Base-by-base conservation (phyloP, 2,329 filamentous ascomycete species). In the Neocatenulostroma microsporum region DNA sequence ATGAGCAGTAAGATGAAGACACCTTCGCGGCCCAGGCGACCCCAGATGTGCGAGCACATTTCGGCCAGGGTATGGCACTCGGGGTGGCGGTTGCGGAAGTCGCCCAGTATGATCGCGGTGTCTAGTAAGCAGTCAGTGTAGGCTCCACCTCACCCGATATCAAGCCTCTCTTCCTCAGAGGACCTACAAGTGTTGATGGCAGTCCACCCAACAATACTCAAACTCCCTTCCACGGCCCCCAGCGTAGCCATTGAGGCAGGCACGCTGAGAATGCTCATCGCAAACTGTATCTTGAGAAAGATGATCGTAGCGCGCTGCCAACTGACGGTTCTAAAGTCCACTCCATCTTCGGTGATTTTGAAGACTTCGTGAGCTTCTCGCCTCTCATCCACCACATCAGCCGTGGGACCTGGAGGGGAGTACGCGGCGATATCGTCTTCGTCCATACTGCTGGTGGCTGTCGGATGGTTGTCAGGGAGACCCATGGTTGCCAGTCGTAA, bases 31-130 rank as follows among this genome's bases (percentile, higher is more conserved):
- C 71, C 49, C 41, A 69, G 56, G 2, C 52, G 49, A 0, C 73
- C 74, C 1, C 73, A 72, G 0, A 78, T 63, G 0, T 72, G 58
- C 18, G 69, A 55, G 2, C 69, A 72, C 72, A 79, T 78, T 40
- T 78, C 72, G 18, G 67, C 63, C 28, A 72, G 66, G 12, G 60
- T 63, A 45, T 74, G 70, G 41, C 69, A 72, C 14, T 64, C 62
- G 1, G 68, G 63, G 36, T 73, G 65, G 15, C 55, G 53, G 38
- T 67, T 64, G 13, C 68, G 60, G 44, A 72, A 73, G 32, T 71
- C 55, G 23, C 70, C 70, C 39, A 68, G 61, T 3, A 73, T 55
- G 25, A 69, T 56, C 7, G 62, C 61, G 21, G 64, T 63, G 50
- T 70, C 63, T 1, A 13, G 8, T 24, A 8, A n/a, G 21, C 8